Base-by-base conservation (phyloP, 805 yeast genomes). In the Sugiyamaella chiloensis region DNA sequence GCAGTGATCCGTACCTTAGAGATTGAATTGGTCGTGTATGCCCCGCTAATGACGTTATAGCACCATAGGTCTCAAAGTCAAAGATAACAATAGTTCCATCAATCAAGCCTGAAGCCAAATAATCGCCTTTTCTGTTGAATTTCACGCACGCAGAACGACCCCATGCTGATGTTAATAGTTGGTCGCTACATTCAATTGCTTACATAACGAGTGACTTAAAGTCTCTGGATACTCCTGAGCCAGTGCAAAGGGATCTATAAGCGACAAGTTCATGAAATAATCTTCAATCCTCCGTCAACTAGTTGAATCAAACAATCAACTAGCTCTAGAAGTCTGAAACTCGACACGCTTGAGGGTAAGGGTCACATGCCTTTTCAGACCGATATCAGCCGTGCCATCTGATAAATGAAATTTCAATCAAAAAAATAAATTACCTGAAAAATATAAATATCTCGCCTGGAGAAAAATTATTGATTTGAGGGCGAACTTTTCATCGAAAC, bases 191-290 rank as follows among this genome's bases (percentile, higher is more conserved):
- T 4, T 12, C 27, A 5, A 20, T 17, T 20, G 51, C 66, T 39
- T 50, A 63, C 66, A 47, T 9, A 88, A 67, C 0, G 90, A 81
- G 51, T 81, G 81, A 1, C 85, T 76, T n/a, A 87, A 75, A 1
- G 83, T 76, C 52, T 90, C 96, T 0, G 98, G 98, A 58, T 78
- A 90, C 61, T 90, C 98, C 60, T 87, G 88, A 17, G 95, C 83
- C 19, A 91, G 89, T 1, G 91, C 80, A 64, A 88, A 87, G 2
- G 97, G 97, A 65, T 90, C 98, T 54, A 87, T 78, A 20, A 91
- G 73, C 7, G 93, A 74, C 27, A 89, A 70, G 64, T 90, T 90
- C 93, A 87, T 87, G 4, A n/a, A n/a, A n/a, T n/a, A n/a, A n/a
- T n/a, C n/a, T n/a, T n/a, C n/a, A n/a, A n/a, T n/a, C n/a, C n/a